These are phyloP conservation scores for Phaseolus lunatus DNA, from an alignment of 306 rosid species.

Conservation along the genomic window DNA sequence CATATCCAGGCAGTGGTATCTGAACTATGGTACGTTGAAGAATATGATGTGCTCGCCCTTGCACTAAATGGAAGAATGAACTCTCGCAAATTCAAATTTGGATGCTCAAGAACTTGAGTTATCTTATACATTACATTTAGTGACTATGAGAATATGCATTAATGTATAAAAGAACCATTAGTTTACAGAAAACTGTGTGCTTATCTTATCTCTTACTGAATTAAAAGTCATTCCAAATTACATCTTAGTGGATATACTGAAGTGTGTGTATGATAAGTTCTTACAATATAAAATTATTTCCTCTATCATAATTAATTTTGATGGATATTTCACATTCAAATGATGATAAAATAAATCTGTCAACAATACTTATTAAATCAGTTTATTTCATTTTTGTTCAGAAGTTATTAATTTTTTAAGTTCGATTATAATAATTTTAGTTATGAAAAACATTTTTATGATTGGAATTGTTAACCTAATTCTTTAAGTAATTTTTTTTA, in stretches of 20 bases:
- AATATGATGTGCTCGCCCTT: slow-evolving; percentile 88
- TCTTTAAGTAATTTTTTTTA: not conserved
- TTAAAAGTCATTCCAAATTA: not conserved
- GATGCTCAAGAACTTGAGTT: slow-evolving; percentile 59
- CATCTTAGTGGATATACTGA: not conserved
- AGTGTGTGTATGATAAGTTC: slow-evolving; percentile 3
- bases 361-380: not conserved
- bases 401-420: not conserved
- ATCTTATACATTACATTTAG: not conserved
- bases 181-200: slow-evolving; percentile 1
- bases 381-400: too few species aligned
- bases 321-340: too few species aligned
- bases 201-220: not conserved
- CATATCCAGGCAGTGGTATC: slow-evolving; percentile 75
- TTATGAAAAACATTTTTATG: not conserved
- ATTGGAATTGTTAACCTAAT: not conserved
- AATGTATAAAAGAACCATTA: not conserved
- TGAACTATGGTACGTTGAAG: slow-evolving; percentile 98
- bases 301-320: too few species aligned
- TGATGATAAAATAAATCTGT: too few species aligned
- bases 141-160: not conserved
- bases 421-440: too few species aligned
- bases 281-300: too few species aligned
- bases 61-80: slow-evolving; percentile 92
- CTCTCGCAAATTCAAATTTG: slow-evolving; percentile 68